Base-by-base conservation (phyloP, 2,329 filamentous ascomycete species). In the Sclerotinia minor region DNA sequence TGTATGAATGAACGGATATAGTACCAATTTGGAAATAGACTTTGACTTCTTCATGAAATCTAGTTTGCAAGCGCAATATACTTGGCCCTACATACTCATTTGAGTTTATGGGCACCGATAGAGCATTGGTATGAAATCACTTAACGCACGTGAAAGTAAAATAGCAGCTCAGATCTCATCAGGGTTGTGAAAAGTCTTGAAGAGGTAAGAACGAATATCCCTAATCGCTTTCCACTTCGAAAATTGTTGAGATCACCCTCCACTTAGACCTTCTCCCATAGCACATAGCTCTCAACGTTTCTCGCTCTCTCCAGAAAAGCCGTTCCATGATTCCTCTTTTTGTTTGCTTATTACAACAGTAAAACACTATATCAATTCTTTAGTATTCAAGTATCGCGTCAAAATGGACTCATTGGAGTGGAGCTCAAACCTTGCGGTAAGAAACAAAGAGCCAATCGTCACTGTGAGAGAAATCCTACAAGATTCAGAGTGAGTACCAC, bases 391-490 rank as follows among this genome's bases (percentile, higher is more conserved):
- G 8, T 26, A 38, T 50, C 9, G n/a, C n/a, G 19, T 38, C 15
- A 50, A 38, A 41, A 63, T 63, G 59, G 45, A 63, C 32, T 15
- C 32, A 38, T 63, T 49, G 45, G 29, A 50, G 45, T 63, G 59
- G 59, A 50, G 32, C 2, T 38, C 35, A 11, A 19, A 35, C 32
- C 35, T 67, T 53, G 55, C 49, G 15, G 32, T 32, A 15, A 60
- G 64, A 29, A 52, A 45, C 11, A 67, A 61, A 50, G 55, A 50
- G 24, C 35, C 64, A 17, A 8, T 50, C 13, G 26, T 41, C n/a
- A 59, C n/a, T 9, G 52, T 63, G n/a, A 50, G 59, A 63, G 59
- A 65, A 57, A 17, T 47, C 13, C 19, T 47, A 17, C 38, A 65
- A 35, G 44, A 59, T 35, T 65, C 41, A 1, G 63, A 59, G 63